Evolutionary conservation across 768 basidiomycete species (phyloP), one percentile per base, ranked within the genome.

Genomic region (Agaricus sinodeliciosus): DNA sequence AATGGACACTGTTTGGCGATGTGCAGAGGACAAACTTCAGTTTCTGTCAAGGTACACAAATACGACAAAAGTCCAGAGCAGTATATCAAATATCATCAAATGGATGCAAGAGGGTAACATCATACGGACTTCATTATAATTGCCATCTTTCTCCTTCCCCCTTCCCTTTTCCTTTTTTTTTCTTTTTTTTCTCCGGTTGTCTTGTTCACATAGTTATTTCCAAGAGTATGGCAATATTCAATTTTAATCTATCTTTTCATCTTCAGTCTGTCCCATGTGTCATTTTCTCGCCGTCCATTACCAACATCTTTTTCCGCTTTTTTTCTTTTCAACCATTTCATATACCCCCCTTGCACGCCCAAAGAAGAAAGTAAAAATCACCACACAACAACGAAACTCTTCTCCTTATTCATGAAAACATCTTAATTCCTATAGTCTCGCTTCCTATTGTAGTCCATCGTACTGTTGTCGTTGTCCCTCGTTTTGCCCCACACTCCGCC

Each of bases 291-390:
- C n/a, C 35, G 28, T 42, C 49, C 49, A n/a, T 49, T 22, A 28
- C 11, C 31, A 31, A 31, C 11, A 7, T 37, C 15, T 26, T 27
- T 25, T 19, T 50, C 43, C 49, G 25, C 31, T 40, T 35, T 40
- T 42, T 40, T 25, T 28, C 19, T 26, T 42, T 58, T 12, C 16
- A 57, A 48, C 34, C 53, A 50, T 51, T 53, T 31, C 31, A 31
- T 31, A 31, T 31, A 31, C 52, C 61, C 51, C 51, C n/a, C 41
- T n/a, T 27, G 11, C 34, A 26, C 49, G 15, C 41, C 48, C 44
- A 43, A 19, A 19, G 26, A 22, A 22, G 43, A 26, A 26, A 43
- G 13, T 13, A 35, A 49, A 26, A 26, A 44, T 22, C 37, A 7
- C 35, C 49, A 26, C 26, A 26, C 49, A 16, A 18, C 39, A 31